phyloP scores from a whole-genome alignment of 306 rosid species.

The Echinosophora koreensis region DNA sequence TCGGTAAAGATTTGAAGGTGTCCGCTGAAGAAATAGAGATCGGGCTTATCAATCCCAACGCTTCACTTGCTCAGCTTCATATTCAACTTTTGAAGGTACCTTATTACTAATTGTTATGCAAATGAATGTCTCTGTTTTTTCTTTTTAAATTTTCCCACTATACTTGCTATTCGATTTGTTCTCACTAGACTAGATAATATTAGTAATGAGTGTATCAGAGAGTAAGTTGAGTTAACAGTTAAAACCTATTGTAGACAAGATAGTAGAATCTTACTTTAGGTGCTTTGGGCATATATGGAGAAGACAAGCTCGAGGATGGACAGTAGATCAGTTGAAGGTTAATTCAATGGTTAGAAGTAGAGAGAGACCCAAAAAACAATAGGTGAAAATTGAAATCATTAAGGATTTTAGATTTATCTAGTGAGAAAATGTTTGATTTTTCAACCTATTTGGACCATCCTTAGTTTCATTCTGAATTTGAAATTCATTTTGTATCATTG shows the following conservation, averaged over 20 bases:
- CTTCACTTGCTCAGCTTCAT: slow-evolving; percentile 76
- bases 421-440: too few species aligned
- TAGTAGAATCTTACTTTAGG: too few species aligned
- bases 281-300: too few species aligned
- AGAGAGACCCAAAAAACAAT: too few species aligned
- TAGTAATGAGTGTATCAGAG: not conserved
- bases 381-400: too few species aligned
- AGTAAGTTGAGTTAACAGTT: too few species aligned
- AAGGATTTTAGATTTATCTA: too few species aligned
- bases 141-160: not conserved
- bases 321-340: too few species aligned
- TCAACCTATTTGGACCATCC: not conserved
- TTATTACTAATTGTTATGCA: not conserved
- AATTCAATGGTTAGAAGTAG: too few species aligned
- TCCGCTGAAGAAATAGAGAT: slow-evolving; percentile 79
- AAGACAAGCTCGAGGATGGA: too few species aligned
- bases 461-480: not conserved
- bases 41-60: slow-evolving; percentile 71
- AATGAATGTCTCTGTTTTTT: not conserved
- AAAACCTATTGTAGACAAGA: too few species aligned
- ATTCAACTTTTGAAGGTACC: slow-evolving; percentile 79
- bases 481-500: slow-evolving; percentile 35
- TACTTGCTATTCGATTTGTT: not conserved
- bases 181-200: not conserved
- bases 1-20: slow-evolving; percentile 63